phyloP scores from a whole-genome alignment of 148 eudicot species.

The Beta vulgaris region DNA sequence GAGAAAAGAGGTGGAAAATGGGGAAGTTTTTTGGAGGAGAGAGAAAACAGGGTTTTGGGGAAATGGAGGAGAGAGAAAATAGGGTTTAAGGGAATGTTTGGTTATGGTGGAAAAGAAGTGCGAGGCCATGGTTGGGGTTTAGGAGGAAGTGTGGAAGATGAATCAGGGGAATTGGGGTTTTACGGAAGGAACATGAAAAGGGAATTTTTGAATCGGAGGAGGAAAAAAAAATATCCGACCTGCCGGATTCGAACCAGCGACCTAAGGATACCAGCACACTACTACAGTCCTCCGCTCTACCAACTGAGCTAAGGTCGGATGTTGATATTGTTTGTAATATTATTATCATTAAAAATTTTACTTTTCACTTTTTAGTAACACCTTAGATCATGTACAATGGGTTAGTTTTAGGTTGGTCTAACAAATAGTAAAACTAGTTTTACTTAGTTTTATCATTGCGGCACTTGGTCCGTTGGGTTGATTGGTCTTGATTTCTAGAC shows the following conservation, averaged over 20 bases:
- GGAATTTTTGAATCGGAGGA: no score
- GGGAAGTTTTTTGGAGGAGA: conserved; percentile 21
- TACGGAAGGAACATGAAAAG: background rate
- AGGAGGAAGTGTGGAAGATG: background rate
- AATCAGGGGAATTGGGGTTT: background rate
- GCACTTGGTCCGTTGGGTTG: no score
- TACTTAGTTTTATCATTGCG: no score
- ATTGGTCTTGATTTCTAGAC: no score
- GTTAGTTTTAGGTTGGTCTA: no score
- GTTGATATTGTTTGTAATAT: background rate
- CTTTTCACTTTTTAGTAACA: no score
- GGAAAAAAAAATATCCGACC: conserved; percentile 44
- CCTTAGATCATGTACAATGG: no score
- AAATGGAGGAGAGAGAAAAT: no score
- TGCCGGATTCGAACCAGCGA: conserved; percentile 86
- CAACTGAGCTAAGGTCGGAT: conserved; percentile 66
- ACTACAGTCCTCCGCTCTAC: conserved; percentile 71
- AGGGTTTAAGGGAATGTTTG: conserved; percentile 21
- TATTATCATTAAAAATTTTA: no score
- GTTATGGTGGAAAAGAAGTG: conserved; percentile 2
- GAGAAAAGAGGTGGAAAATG: conserved; percentile 84
- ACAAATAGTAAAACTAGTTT: no score
- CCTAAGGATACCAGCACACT: conserved; percentile 57
- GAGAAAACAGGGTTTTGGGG: conserved; percentile 13
- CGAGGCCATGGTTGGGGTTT: background rate